Evolutionary conservation across 768 basidiomycete species (phyloP).

Genomic region (Ramaria sp.): DNA sequence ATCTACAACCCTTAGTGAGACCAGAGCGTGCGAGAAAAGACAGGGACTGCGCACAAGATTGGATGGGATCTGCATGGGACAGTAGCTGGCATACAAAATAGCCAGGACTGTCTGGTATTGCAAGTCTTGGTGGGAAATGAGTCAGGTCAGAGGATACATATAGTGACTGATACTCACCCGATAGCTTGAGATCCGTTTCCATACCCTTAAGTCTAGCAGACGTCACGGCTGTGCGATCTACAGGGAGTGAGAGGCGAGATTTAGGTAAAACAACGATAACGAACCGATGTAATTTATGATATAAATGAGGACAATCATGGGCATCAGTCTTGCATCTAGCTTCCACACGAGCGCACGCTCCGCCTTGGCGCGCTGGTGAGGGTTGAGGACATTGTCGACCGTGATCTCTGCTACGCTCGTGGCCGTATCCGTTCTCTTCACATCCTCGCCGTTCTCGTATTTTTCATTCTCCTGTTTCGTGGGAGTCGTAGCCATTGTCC

Average conservation of each 20-base stretch:
- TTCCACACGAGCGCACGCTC: conserved; percentile 38
- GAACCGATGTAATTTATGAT: conserved; percentile 56
- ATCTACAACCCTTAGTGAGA: conserved; percentile 24
- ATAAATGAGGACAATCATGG: conserved; percentile 46
- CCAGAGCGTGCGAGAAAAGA: conserved; percentile 1
- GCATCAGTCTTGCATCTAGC: conserved; percentile 45
- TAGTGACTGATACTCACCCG: conserved; percentile 15
- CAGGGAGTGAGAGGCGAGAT: not conserved
- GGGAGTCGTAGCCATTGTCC: not conserved
- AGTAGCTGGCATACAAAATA: conserved; percentile 46
- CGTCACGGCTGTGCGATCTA: conserved; percentile 17
- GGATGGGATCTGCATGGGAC: conserved; percentile 54
- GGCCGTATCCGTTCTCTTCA: not conserved
- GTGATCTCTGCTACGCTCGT: not conserved
- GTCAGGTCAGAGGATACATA: not conserved
- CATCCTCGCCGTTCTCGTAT: not conserved
- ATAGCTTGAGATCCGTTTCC: conserved; percentile 26
- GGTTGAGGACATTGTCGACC: not conserved
- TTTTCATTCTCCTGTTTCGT: not conserved
- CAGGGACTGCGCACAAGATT: conserved; percentile 38
- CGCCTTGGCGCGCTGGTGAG: conserved; percentile 16
- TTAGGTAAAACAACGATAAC: not conserved
- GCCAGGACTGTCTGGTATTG: conserved; percentile 44
- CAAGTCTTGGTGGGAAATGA: conserved; percentile 25
- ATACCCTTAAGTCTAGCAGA: conserved; percentile 30